Conservation (phyloP, 768 basidiomycete genomes). For the Sarcodon sp. region DNA sequence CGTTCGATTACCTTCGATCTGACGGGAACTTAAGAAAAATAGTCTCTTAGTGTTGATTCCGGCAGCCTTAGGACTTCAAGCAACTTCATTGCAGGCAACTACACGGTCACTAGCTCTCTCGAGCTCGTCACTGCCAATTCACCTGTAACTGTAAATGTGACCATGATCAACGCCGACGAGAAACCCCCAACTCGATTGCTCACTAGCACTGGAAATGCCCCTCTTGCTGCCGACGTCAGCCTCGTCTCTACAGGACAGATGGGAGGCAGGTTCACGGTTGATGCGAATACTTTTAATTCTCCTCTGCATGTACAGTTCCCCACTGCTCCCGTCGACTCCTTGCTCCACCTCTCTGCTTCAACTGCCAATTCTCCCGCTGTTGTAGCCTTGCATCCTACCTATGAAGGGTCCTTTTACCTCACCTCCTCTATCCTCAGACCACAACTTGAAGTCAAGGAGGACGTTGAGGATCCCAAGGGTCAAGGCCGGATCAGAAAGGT, state of each 20-base stretch:
- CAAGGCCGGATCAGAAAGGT: constrained; percentile 5
- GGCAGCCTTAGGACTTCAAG: constrained; percentile 26
- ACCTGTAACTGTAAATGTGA: constrained; percentile 24
- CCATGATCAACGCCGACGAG: constrained; percentile 18
- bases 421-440: constrained; percentile 8
- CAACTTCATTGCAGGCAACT: constrained; percentile 30
- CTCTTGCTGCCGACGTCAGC: constrained; percentile 8
- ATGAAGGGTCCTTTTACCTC: constrained; percentile 23
- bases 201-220: constrained; percentile 25
- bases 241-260: constrained; percentile 7
- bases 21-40: neutral
- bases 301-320: constrained; percentile 17
- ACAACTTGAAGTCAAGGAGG: neutral
- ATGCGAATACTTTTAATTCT: constrained; percentile 20
- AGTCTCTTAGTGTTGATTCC: constrained; percentile 20
- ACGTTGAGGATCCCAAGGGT: constrained; percentile 10
- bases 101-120: constrained; percentile 23
- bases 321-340: constrained; percentile 20
- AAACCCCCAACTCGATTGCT: constrained; percentile 12
- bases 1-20: neutral
- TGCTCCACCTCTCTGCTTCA: constrained; percentile 14
- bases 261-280: constrained; percentile 20
- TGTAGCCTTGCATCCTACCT: constrained; percentile 21
- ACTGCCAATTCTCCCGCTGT: constrained; percentile 23
- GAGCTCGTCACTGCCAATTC: constrained; percentile 24